Conservation (phyloP, 768 basidiomycete species). For the Suillus clintonianus region DNA sequence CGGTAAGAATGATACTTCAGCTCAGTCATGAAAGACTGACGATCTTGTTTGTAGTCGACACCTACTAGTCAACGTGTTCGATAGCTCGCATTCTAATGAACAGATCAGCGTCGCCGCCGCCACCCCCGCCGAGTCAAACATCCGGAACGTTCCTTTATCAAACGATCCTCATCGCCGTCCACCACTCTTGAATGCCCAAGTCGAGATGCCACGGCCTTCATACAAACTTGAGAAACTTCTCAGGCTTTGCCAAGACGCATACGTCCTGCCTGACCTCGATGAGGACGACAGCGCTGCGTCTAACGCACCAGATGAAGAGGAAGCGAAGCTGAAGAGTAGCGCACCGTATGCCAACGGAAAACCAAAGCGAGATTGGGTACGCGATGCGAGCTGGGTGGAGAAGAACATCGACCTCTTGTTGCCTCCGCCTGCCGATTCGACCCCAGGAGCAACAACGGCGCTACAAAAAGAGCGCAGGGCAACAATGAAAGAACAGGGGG, state of each 20-base stretch:
- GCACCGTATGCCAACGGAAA: slow-evolving; percentile 2
- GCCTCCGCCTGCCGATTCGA: slow-evolving; percentile 62
- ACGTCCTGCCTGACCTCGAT: slow-evolving; percentile 47
- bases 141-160: slow-evolving; percentile 38
- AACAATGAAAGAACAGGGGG: slow-evolving; percentile 62
- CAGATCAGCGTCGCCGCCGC: slow-evolving; percentile 1
- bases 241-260: slow-evolving; percentile 39
- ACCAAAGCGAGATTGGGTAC: slow-evolving; percentile 51
- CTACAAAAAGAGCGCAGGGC: slow-evolving; percentile 62
- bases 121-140: not conserved
- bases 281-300: slow-evolving; percentile 52
- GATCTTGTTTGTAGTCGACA: slow-evolving; percentile 48
- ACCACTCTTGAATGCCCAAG: slow-evolving; percentile 15
- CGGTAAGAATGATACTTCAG: slow-evolving; percentile 42
- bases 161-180: slow-evolving; percentile 37
- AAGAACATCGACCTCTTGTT: slow-evolving; percentile 47
- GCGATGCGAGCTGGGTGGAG: slow-evolving; percentile 51
- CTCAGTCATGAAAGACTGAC: not conserved
- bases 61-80: slow-evolving; percentile 47
- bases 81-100: not conserved
- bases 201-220: slow-evolving; percentile 60
- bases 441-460: slow-evolving; percentile 53
- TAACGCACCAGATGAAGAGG: slow-evolving; percentile 16
- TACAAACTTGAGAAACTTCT: slow-evolving; percentile 55
- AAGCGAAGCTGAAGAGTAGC: not conserved